Evolutionary conservation across 768 basidiomycete species (phyloP), one percentile per base, ranked within the genome.

Genomic region (Kwoniella shandongensis): DNA sequence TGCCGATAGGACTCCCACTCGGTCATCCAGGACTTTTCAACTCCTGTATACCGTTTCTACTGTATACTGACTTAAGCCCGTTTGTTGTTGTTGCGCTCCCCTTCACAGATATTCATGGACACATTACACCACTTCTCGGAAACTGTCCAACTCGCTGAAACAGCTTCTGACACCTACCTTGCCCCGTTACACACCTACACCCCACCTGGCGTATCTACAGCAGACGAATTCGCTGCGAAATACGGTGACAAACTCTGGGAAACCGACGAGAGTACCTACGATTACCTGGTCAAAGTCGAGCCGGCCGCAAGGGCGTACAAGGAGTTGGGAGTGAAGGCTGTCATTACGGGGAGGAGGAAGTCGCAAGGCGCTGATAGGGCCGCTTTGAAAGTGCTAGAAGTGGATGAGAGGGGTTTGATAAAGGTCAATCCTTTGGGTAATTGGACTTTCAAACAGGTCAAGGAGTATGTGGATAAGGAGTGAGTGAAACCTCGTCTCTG

Each of bases 111-210:
- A 79, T 98, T 99, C 79, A 78, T 97, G 73, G 93, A 99, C 79
- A 98, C 96, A 0, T 81, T 98, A 13, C 91, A 97, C 74, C 96
- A 98, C 79, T 99, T 99, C 78, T 80, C 81, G 3, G 90, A 97
- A 79, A 98, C 94, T 4, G 87, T 96, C 69, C 85, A 86, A 54
- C 86, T 99, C 42, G 87, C 93, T 10, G 83, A 86, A 35, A 84
- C 86, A n/a, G 89, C 92, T 17, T 84, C 86, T 69, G 75, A 80
- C 64, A 83, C 80, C 59, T 99, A 98, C 75, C 79, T 80, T n/a
- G 80, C 85, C 36, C 81, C 82, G 3, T 79, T 97, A 4, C 82
- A 86, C 73, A 83, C 89, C 6, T 96, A 85, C 80, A 86, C 81
- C 63, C 94, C 96, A 8, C 82, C 83, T 17, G 86, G 81, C 1